phyloP scores from a whole-genome alignment of 306 rosid genomes.

The Datisca glomerata region DNA sequence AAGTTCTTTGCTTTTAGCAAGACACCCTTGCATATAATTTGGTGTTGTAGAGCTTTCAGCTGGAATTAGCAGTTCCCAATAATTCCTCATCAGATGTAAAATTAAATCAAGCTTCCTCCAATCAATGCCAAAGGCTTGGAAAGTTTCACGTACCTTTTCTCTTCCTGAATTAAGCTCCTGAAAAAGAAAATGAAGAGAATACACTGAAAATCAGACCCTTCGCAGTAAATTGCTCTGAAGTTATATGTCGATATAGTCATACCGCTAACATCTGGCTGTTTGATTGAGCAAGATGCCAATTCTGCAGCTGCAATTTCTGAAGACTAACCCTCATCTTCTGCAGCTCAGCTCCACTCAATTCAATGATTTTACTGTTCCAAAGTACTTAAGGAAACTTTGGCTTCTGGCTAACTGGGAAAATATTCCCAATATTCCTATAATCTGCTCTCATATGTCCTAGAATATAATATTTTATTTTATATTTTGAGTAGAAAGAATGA shows the following conservation, averaged over 20 bases:
- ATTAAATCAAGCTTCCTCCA: not conserved
- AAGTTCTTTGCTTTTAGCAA: constrained; percentile 37
- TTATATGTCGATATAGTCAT: not conserved
- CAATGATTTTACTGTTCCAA: constrained; percentile 46
- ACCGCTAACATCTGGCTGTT: constrained; percentile 72
- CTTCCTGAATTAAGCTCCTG: constrained; percentile 78
- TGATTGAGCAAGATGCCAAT: constrained; percentile 78
- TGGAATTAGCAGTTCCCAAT: constrained; percentile 17
- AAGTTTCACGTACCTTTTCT: constrained; percentile 37
- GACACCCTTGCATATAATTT: constrained; percentile 56
- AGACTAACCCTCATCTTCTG: constrained; percentile 39
- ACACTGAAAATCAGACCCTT: not conserved
- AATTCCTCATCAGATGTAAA: not conserved
- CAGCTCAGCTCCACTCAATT: constrained; percentile 52
- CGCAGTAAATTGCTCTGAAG: not conserved
- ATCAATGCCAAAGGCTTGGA: not conserved
- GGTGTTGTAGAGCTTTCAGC: constrained; percentile 67
- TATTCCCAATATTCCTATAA: not conserved
- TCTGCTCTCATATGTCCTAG: too few species aligned
- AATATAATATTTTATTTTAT: not conserved
- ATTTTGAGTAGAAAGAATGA: too few species aligned
- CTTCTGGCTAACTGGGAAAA: too few species aligned
- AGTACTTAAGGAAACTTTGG: constrained; percentile 25
- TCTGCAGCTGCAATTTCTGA: constrained; percentile 73
- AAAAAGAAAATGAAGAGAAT: constrained; percentile 12